phyloP scores from a whole-genome alignment of 352 stramenopile genomes.

The Phytophthora idaei region DNA sequence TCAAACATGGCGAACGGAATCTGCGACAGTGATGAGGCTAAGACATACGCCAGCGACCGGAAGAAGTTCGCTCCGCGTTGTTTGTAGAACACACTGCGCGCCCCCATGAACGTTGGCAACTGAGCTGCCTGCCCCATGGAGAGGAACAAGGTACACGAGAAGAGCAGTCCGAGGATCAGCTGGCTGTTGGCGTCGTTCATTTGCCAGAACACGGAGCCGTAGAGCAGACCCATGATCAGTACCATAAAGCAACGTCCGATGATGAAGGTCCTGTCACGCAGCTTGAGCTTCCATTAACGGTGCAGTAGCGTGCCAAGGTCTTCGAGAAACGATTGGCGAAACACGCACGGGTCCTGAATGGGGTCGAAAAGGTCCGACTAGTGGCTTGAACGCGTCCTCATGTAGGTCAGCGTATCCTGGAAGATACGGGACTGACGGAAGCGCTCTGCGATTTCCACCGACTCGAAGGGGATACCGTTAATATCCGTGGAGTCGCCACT shows the following conservation, averaged over 20 bases:
- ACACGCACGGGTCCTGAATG: slow-evolving; percentile 31
- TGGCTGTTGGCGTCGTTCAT: slow-evolving; percentile 57
- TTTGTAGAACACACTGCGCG: slow-evolving; percentile 88
- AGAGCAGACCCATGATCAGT: slow-evolving; percentile 66
- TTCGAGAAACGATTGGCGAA: slow-evolving; percentile 55
- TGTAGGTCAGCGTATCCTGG: slow-evolving; percentile 47
- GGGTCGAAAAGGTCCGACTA: slow-evolving; percentile 20
- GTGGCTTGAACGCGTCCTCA: slow-evolving; percentile 34
- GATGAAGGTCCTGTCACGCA: slow-evolving; percentile 58
- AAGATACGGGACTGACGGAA: slow-evolving; percentile 63
- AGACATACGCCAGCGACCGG: slow-evolving; percentile 78
- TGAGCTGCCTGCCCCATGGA: slow-evolving; percentile 82
- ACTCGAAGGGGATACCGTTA: slow-evolving; percentile 29
- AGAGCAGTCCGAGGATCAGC: slow-evolving; percentile 85
- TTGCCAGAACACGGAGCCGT: slow-evolving; percentile 72
- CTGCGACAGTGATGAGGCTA: slow-evolving; percentile 56
- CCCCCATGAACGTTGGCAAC: slow-evolving; percentile 81
- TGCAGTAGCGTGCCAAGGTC: slow-evolving; percentile 46
- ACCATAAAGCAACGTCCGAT: slow-evolving; percentile 57
- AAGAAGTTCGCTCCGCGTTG: slow-evolving; percentile 90
- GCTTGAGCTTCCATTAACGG: slow-evolving; percentile 75
- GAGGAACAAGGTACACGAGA: slow-evolving; percentile 89
- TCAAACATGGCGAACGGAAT: slow-evolving; percentile 71
- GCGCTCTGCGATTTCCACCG: slow-evolving; percentile 49
- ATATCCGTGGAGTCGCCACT: background rate